Percentiles rank a stretch among this genome's conserved stretches.
Evolutionary conservation across 2,329 filamentous ascomycete species (phyloP).

Genomic region (Venturia pyrina): DNA sequence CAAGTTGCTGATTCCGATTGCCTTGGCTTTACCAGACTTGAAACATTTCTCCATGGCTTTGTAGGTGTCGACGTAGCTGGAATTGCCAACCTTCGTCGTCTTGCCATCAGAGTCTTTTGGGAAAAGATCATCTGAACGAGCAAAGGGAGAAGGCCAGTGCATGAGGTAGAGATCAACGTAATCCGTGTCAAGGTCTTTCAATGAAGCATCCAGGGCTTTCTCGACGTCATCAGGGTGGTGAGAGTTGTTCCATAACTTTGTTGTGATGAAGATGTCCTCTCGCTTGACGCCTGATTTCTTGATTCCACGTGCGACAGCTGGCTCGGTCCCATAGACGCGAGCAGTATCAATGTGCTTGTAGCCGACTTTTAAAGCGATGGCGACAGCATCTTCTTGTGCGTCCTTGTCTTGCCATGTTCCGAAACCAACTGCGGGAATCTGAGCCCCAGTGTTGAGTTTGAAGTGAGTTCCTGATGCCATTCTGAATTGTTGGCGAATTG

Average conservation of each 20-base stretch:
- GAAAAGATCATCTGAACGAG: background rate
- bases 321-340: conserved; percentile 68
- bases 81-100: conserved; percentile 2
- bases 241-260: conserved; percentile 74
- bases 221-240: conserved; percentile 52
- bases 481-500: conserved; percentile 3
- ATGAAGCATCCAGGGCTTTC: conserved; percentile 48
- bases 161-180: conserved; percentile 40
- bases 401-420: conserved; percentile 49
- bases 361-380: conserved; percentile 54
- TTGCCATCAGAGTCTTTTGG: conserved; percentile 3
- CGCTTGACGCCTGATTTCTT: conserved; percentile 54
- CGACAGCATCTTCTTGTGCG: conserved; percentile 47
- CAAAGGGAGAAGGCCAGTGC: background rate
- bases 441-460: conserved; percentile 31
- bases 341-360: conserved; percentile 73
- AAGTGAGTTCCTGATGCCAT: conserved; percentile 9
- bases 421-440: conserved; percentile 67
- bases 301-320: conserved; percentile 62
- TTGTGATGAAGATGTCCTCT: conserved; percentile 63
- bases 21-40: conserved; percentile 60
- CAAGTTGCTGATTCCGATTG: conserved; percentile 83
- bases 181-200: conserved; percentile 52
- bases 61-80: conserved; percentile 8
- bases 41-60: conserved; percentile 60